Percentiles rank a stretch among this genome's conserved stretches.
Conservation (phyloP, 768 basidiomycete species). For the Boletales sp. region DNA sequence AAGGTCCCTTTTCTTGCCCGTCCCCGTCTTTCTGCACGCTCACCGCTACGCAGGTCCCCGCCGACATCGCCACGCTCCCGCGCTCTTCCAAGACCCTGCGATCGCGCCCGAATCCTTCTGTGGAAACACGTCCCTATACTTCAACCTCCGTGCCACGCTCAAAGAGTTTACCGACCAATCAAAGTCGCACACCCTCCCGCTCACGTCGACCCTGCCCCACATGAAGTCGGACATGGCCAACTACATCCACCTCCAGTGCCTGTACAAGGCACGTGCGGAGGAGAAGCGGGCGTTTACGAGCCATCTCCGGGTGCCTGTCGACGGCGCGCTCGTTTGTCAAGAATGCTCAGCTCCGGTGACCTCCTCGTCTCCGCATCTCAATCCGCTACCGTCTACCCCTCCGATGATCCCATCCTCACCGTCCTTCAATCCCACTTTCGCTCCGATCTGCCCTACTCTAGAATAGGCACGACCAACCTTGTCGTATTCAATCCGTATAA, state of each 20-base stretch:
- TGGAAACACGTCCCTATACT: slow-evolving; percentile 63
- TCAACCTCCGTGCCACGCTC: slow-evolving; percentile 73
- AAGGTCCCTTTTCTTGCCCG: slow-evolving; percentile 29
- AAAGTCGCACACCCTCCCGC: slow-evolving; percentile 63
- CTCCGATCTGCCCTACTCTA: slow-evolving; percentile 78
- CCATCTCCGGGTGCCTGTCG: slow-evolving; percentile 43
- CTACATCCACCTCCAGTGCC: slow-evolving; percentile 80
- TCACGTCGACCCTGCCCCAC: slow-evolving; percentile 87
- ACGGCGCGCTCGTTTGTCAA: slow-evolving; percentile 64
- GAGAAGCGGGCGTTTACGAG: slow-evolving; percentile 59
- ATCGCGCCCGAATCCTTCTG: slow-evolving; percentile 40
- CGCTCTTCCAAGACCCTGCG: slow-evolving; percentile 61
- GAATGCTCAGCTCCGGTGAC: slow-evolving; percentile 70
- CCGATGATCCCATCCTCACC: slow-evolving; percentile 76
- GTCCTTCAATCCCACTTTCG: slow-evolving; percentile 86
- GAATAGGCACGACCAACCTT: slow-evolving; percentile 65
- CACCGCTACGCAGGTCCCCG: slow-evolving; percentile 48
- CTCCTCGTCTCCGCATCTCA: slow-evolving; percentile 71
- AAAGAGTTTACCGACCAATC: slow-evolving; percentile 55
- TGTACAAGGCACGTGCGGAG: slow-evolving; percentile 78
- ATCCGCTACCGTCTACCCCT: slow-evolving; percentile 75
- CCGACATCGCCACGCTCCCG: slow-evolving; percentile 57
- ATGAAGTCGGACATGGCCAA: slow-evolving; percentile 88
- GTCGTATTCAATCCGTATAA: slow-evolving; percentile 86
- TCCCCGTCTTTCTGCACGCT: not conserved